phyloP scores from a whole-genome alignment of 1,139 yeast genomes.

The Blastobotrys capitulatus region DNA sequence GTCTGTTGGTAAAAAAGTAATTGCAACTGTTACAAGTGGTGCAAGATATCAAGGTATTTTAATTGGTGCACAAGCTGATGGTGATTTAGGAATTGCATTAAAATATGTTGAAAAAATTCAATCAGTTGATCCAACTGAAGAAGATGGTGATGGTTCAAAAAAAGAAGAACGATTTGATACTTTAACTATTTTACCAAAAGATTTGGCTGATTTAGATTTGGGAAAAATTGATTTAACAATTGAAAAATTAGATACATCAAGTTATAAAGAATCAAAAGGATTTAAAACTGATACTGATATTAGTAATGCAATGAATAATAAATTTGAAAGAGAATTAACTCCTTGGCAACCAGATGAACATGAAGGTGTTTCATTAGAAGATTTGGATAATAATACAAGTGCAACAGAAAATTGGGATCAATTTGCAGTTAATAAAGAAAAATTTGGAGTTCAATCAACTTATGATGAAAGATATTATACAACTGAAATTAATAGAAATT shows the following conservation, averaged over 20 bases:
- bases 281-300: constrained; percentile 88
- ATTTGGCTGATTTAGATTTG: constrained; percentile 58
- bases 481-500: constrained; percentile 67
- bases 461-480: constrained; percentile 90
- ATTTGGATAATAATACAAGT: constrained; percentile 39
- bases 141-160: constrained; percentile 31
- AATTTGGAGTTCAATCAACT: constrained; percentile 82
- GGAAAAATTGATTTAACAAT: constrained; percentile 39
- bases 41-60: constrained; percentile 56
- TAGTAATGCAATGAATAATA: constrained; percentile 39
- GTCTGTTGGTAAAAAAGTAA: constrained; percentile 51
- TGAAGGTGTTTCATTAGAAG: constrained; percentile 30
- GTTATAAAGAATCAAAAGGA: constrained; percentile 14
- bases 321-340: constrained; percentile 64
- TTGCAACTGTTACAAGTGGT: constrained; percentile 60
- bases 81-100: constrained; percentile 48
- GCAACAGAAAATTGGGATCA: constrained; percentile 68
- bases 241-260: constrained; percentile 15
- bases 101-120: constrained; percentile 44
- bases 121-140: constrained; percentile 36
- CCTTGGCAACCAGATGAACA: constrained; percentile 78
- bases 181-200: constrained; percentile 51
- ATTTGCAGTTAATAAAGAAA: constrained; percentile 79
- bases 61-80: constrained; percentile 39
- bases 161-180: constrained; percentile 40